These are phyloP conservation scores for Gentiana macrophylla DNA, from an alignment of 257 asterid genomes.

Conservation along the genomic window DNA sequence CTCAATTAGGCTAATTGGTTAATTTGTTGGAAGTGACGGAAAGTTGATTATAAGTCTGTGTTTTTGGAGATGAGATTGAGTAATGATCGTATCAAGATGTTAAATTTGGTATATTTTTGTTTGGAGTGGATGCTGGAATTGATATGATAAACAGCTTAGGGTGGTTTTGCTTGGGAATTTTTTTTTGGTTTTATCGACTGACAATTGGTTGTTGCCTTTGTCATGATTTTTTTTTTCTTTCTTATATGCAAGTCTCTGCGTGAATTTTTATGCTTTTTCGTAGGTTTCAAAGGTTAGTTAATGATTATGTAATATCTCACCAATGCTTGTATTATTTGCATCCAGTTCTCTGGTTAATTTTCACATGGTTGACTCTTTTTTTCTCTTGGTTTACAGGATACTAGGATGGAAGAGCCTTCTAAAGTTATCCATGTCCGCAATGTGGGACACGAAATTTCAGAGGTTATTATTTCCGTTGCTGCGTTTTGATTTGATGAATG, in stretches of 20 bases:
- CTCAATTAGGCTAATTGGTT: no score
- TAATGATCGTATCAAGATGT: no score
- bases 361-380: neutral
- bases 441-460: constrained; percentile 95
- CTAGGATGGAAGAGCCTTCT: constrained; percentile 73
- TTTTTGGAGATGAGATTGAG: no score
- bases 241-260: neutral
- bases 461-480: constrained; percentile 37
- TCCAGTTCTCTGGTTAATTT: neutral
- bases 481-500: no score
- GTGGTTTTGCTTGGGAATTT: no score
- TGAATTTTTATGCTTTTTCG: neutral
- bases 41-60: no score
- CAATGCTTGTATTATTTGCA: neutral
- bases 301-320: neutral
- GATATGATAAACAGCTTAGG: no score
- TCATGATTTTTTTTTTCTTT: neutral
- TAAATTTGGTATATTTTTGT: no score
- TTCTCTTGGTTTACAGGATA: constrained; percentile 28
- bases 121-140: no score
- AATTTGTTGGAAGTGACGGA: no score
- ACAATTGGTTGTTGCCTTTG: no score
- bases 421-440: constrained; percentile 95
- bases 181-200: no score
- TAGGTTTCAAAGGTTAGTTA: neutral